These are phyloP conservation scores for Scenedesmus sp. DNA, from an alignment of 163 green algal genomes.

Conservation along the genomic window DNA sequence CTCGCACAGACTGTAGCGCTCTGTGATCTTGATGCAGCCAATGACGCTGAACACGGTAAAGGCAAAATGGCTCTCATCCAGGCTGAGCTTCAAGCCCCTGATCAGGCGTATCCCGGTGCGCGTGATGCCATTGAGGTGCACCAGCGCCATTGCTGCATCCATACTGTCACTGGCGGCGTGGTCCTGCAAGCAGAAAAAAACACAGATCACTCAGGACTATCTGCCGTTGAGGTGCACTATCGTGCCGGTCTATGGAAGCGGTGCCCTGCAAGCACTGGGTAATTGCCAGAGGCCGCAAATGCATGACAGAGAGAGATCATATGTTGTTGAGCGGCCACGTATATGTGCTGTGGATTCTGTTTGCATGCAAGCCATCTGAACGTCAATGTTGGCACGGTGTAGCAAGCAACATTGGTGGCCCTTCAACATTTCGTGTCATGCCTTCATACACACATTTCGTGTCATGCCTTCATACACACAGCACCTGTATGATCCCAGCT, in stretches of 20 bases:
- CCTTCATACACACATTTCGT: too few species aligned
- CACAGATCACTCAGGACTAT: conserved; percentile 13
- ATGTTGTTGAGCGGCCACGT: too few species aligned
- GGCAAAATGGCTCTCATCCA: neutral
- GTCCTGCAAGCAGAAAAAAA: conserved; percentile 47
- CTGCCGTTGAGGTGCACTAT: conserved; percentile 50
- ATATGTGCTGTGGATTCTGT: too few species aligned
- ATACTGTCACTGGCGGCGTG: conserved; percentile 42
- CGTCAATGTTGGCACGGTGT: too few species aligned
- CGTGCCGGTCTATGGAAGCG: conserved; percentile 40
- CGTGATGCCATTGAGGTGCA: conserved; percentile 51
- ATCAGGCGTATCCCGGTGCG: conserved; percentile 54
- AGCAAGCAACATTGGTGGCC: too few species aligned
- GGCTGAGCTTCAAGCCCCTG: conserved; percentile 50
- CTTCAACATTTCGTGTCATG: too few species aligned
- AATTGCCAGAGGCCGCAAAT: too few species aligned
- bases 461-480: too few species aligned
- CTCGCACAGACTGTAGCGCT: conserved; percentile 47
- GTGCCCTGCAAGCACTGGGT: too few species aligned
- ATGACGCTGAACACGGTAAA: conserved; percentile 57
- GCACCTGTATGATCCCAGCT: too few species aligned
- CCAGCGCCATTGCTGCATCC: conserved; percentile 49
- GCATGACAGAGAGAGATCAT: too few species aligned
- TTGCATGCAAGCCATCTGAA: too few species aligned
- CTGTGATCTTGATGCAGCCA: conserved; percentile 59